Base-by-base conservation (phyloP, 2,329 filamentous ascomycete genomes). In the Arthrinium phaeospermum region DNA sequence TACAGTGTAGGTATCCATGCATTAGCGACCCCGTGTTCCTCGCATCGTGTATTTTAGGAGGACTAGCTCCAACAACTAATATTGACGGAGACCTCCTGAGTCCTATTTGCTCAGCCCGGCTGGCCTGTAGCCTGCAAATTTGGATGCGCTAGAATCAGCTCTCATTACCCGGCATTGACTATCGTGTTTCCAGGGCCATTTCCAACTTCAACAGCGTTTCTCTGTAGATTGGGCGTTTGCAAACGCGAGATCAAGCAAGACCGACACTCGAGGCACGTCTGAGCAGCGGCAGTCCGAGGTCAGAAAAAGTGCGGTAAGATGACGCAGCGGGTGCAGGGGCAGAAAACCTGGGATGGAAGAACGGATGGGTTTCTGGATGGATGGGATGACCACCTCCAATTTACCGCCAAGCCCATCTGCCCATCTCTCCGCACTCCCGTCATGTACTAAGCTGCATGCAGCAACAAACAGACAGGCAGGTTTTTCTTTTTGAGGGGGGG, bases 71-170 rank as follows among this genome's bases (percentile, higher is more conserved):
- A 41, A 41, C 57, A 41, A 41, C 57, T 64, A 64, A 41, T 64
- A 64, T 64, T 64, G 57, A 41, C 57, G 57, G 57, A 64, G n/a
- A 41, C 57, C 57, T 64, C 57, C 53, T 61, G 53, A 61, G 53
- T 61, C 30, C 57, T 64, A 41, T 64, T 41, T 64, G 30, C 57
- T 24, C 30, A 41, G 57, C 34, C 30, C 57, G 41, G 30, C 19
- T 64, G 10, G 57, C 30, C 57, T 41, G 57, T 64, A 41, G 57
- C 57, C 57, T 41, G 57, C 22, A 64, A 64, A 64, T 64, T 64
- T 13, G 57, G n/a, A 41, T 64, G 34, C 57, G 57, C 57, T 64
- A 64, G 34, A 41, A 41, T 41, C 19, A 37, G 22, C 57, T 37
- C 24, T 57, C 53, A 64, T 64, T 41, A 41, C 57, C 12, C n/a